A percentile compares a stretch with the other conserved stretches of the same genome.
Evolutionary conservation across 208 protist genomes (phyloP).

Genomic region (Trypanosoma vivax): DNA sequence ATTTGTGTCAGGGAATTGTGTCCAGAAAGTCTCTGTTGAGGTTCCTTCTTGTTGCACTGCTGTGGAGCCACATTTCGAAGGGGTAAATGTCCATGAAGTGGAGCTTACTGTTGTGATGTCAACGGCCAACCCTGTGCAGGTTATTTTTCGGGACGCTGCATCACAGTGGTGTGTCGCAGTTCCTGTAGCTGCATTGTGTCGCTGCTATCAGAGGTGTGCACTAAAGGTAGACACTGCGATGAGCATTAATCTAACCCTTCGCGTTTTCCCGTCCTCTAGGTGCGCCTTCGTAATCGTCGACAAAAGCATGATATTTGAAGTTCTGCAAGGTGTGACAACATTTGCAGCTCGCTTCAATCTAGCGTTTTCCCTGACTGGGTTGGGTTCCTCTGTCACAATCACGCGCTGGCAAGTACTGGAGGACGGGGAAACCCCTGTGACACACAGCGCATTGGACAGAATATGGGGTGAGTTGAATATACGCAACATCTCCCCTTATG

Average conservation of each 20-base stretch:
- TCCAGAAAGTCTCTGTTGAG: slow-evolving; percentile 16
- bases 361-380: slow-evolving; percentile 28
- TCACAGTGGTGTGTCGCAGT: slow-evolving; percentile 18
- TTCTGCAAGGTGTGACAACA: slow-evolving; percentile 18
- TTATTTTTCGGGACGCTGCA: slow-evolving; percentile 33
- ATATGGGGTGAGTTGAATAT: slow-evolving; percentile 10
- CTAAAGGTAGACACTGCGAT: neutral
- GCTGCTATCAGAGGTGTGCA: neutral
- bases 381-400: slow-evolving; percentile 33
- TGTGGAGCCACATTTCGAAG: slow-evolving; percentile 28
- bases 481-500: slow-evolving; percentile 26
- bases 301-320: slow-evolving; percentile 34
- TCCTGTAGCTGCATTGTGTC: slow-evolving; percentile 14
- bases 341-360: slow-evolving; percentile 33
- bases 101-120: slow-evolving; percentile 40
- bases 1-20: slow-evolving; percentile 10
- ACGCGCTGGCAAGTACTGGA: slow-evolving; percentile 32
- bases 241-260: slow-evolving; percentile 7
- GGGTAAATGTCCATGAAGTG: slow-evolving; percentile 42
- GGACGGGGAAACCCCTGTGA: neutral
- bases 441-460: slow-evolving; percentile 6
- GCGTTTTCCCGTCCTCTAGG: slow-evolving; percentile 21
- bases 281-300: slow-evolving; percentile 33
- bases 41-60: slow-evolving; percentile 19
- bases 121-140: slow-evolving; percentile 18